These are phyloP conservation scores for Ogataea corticis DNA, from an alignment of 805 yeast species.

Conservation along the genomic window DNA sequence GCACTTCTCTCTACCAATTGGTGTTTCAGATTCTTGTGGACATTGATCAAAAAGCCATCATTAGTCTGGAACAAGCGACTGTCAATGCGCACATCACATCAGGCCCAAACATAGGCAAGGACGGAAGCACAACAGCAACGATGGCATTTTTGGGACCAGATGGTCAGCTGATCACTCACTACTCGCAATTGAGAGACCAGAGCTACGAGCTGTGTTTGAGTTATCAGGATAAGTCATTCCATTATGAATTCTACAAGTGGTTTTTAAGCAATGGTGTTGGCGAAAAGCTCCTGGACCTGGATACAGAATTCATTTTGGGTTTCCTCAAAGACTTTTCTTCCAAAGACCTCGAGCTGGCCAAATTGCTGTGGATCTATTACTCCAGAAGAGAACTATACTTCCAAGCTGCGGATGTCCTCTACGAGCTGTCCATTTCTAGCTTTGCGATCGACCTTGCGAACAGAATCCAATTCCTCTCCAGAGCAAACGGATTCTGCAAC, in stretches of 20 bases:
- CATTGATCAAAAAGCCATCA: slow-evolving; percentile 64
- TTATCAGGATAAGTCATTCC: slow-evolving; percentile 82
- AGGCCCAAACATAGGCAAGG: slow-evolving; percentile 15
- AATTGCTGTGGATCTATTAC: slow-evolving; percentile 84
- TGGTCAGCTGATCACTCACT: slow-evolving; percentile 46
- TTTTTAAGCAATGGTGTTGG: slow-evolving; percentile 74
- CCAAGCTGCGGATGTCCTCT: slow-evolving; percentile 82
- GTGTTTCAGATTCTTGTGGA: slow-evolving; percentile 74
- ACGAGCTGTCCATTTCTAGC: slow-evolving; percentile 70
- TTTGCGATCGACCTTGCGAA: slow-evolving; percentile 67
- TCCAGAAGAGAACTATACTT: slow-evolving; percentile 77
- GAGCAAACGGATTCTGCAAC: slow-evolving; percentile 92
- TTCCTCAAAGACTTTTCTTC: slow-evolving; percentile 70
- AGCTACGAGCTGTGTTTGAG: slow-evolving; percentile 75
- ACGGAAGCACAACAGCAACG: slow-evolving; percentile 4
- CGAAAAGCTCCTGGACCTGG: slow-evolving; percentile 73
- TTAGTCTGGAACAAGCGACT: slow-evolving; percentile 34
- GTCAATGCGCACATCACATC: slow-evolving; percentile 13
- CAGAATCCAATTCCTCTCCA: slow-evolving; percentile 83
- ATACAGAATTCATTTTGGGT: slow-evolving; percentile 76
- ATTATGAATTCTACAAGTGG: slow-evolving; percentile 92
- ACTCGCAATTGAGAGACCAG: slow-evolving; percentile 61
- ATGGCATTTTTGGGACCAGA: slow-evolving; percentile 30
- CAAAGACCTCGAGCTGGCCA: slow-evolving; percentile 70
- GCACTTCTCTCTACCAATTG: slow-evolving; percentile 64